These are phyloP conservation scores for Populus simonii DNA, from an alignment of 345 rosid species.

Conservation along the genomic window DNA sequence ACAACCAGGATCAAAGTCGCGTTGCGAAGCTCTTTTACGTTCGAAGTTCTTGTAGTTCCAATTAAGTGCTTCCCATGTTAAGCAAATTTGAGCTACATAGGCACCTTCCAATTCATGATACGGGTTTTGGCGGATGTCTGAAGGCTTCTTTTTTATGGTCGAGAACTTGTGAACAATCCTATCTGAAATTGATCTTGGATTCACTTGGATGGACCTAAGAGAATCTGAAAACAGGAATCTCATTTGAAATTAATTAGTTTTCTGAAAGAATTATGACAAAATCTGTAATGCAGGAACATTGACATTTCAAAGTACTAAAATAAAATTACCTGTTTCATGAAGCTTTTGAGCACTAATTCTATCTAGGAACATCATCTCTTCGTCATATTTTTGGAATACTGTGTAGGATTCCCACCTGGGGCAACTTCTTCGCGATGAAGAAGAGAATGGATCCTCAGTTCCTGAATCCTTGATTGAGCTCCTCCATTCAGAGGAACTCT, in stretches of 20 bases:
- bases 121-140: conserved; percentile 61
- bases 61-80: conserved; percentile 95
- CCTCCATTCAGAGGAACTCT: conserved; percentile 99
- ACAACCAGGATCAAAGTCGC: conserved; percentile 62
- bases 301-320: background rate
- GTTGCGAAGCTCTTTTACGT: conserved; percentile 47
- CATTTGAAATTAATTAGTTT: background rate
- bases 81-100: conserved; percentile 86
- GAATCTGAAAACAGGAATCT: conserved; percentile 49
- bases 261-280: background rate
- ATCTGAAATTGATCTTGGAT: conserved; percentile 88
- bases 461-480: conserved; percentile 79
- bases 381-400: conserved; percentile 91
- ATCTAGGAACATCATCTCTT: conserved; percentile 89
- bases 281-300: too few relatives aligned
- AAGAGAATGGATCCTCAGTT: conserved; percentile 88
- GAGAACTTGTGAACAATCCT: conserved; percentile 73
- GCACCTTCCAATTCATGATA: conserved; percentile 84
- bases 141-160: conserved; percentile 49
- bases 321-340: conserved; percentile 70
- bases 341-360: conserved; percentile 84
- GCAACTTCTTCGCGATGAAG: conserved; percentile 90
- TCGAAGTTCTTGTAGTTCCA: conserved; percentile 90
- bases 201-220: conserved; percentile 64
- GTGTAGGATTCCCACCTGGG: conserved; percentile 98